A percentile compares a stretch with the other conserved stretches of the same genome.
These are phyloP conservation scores for Magnolia changhungtana DNA, from an alignment of 164 flowering plant species.

Conservation along the genomic window DNA sequence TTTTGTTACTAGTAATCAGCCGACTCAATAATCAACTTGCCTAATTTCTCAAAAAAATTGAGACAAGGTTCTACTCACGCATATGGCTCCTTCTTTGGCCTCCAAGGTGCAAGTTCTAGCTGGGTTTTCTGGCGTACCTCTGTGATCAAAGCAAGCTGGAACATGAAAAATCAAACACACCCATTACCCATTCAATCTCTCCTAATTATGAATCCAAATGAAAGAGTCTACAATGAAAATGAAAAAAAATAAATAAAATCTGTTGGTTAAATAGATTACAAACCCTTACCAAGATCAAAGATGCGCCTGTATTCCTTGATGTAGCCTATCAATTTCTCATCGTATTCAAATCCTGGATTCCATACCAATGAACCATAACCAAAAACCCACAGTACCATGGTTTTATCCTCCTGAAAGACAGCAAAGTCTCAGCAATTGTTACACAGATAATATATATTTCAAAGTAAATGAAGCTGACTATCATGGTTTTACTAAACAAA, in stretches of 20 bases:
- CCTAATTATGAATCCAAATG: not conserved
- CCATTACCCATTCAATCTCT: not conserved
- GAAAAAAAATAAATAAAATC: not conserved
- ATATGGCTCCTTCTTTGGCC: slow-evolving; percentile 59
- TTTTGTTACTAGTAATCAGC: no score
- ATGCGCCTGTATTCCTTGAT: slow-evolving; percentile 84
- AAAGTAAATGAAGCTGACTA: not conserved
- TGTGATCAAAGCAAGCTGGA: slow-evolving; percentile 96
- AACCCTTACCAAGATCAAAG: slow-evolving; percentile 76
- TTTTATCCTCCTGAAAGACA: slow-evolving; percentile 28
- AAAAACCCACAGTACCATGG: slow-evolving; percentile 95
- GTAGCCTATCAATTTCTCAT: slow-evolving; percentile 79
- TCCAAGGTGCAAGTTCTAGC: slow-evolving; percentile 97
- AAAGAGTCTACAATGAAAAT: not conserved
- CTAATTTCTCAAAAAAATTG: not conserved
- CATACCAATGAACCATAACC: slow-evolving; percentile 94
- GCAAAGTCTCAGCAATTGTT: not conserved
- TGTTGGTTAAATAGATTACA: not conserved
- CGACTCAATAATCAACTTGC: no score
- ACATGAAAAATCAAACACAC: slow-evolving; percentile 6
- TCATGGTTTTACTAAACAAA: not conserved
- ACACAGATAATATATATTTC: not conserved
- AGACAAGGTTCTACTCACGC: slow-evolving; percentile 59
- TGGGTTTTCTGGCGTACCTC: slow-evolving; percentile 94
- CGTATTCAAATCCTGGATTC: slow-evolving; percentile 94